Base-by-base conservation (phyloP, 164 flowering plant genomes). In the Buxus sempervirens region DNA sequence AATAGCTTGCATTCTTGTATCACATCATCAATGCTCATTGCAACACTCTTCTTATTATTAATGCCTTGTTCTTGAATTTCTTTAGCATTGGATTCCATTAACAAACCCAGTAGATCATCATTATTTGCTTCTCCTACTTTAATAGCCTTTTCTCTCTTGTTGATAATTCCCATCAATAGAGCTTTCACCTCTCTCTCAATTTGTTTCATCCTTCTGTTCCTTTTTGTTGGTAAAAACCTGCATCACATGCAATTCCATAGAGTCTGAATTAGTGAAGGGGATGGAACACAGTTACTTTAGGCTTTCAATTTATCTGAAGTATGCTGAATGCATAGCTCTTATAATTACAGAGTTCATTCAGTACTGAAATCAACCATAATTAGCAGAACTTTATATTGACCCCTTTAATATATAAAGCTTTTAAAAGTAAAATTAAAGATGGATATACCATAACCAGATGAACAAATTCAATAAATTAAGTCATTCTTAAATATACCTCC, bases 1-100 rank as follows among this genome's bases (percentile, higher is more conserved):
- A 71, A 65, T 10, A 71, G 25, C 69, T 74, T 82, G 53, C 83
- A 81, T 55, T 82, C 83, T 22, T 78, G 81, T 13, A 83, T 78
- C 18, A 83, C 78, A 1, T 83, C 87, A 16, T 78, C 65, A 5
- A 69, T 64, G 21, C 72, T 79, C 78, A 84, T 70, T 18, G 82
- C 79, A 16, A 24, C 28, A 24, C 54, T n/a, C n/a, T n/a, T n/a
- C n/a, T n/a, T n/a, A n/a, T n/a, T 67, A 19, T 67, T 55, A 48
- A 66, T 68, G 54, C 64, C 68, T 48, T 70, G 54, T 61, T 67
- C 78, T 58, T 66, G 20, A 13, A 72, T 66, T 68, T 81, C 80
- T 42, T 42, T 74, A 2, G 51, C 20, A 56, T 78, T 78, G 13
- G 84, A 73, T 24, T 81, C 81, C 57, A 78, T 4, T 51, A 78